phyloP scores from a whole-genome alignment of 352 stramenopile species.

The Phytophthora brassicae region DNA sequence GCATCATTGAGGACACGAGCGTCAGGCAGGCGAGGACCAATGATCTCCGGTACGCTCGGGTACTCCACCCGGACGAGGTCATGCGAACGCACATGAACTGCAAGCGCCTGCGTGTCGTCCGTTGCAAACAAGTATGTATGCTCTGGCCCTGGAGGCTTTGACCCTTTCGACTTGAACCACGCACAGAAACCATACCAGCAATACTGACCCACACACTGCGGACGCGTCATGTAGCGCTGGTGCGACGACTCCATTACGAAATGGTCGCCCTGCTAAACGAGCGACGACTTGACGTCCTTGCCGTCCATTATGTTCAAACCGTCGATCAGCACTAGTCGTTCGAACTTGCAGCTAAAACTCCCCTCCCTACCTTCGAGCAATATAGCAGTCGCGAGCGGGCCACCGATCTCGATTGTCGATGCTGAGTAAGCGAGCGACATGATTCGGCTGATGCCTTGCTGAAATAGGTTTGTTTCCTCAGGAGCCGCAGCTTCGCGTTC shows the following conservation, averaged over 20 bases:
- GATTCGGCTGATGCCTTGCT: neutral
- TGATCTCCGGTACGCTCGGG: neutral
- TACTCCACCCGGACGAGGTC: neutral
- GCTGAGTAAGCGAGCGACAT: neutral
- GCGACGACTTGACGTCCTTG: neutral
- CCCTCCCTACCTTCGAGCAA: neutral
- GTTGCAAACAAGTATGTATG: neutral
- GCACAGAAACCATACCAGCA: neutral
- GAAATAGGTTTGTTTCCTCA: neutral
- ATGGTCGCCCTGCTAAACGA: neutral
- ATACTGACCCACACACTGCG: neutral
- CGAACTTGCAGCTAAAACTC: neutral
- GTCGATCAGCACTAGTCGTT: neutral
- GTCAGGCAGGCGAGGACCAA: neutral
- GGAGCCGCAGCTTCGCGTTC: neutral
- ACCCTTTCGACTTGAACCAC: neutral
- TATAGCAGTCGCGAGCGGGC: neutral
- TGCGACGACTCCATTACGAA: neutral
- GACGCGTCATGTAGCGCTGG: neutral
- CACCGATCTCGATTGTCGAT: neutral
- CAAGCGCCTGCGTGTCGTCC: neutral
- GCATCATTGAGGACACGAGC: neutral
- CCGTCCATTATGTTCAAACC: neutral
- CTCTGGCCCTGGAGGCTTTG: neutral
- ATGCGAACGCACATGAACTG: neutral